Percentiles rank a stretch among this genome's conserved stretches.
Conservation (phyloP, 257 asterid genomes). For the Nicotiana benthamiana region DNA sequence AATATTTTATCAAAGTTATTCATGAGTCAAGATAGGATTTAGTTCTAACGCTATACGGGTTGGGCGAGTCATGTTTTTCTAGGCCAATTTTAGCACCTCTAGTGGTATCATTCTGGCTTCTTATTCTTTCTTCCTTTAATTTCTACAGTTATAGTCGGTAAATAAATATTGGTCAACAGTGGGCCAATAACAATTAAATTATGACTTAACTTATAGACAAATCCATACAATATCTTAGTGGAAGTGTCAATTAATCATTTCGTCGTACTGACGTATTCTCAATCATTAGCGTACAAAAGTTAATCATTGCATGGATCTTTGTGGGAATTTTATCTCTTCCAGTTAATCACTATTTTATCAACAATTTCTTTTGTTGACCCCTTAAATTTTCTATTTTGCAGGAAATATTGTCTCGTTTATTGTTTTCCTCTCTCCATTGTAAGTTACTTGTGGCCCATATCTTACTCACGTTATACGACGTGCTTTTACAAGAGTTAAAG, state of each 20-base stretch:
- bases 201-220: background rate
- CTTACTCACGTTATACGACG: background rate
- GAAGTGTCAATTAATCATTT: background rate
- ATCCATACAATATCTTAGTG: background rate
- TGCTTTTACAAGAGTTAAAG: too few relatives aligned
- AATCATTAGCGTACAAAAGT: background rate
- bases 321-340: background rate
- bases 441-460: slow-evolving; percentile 11
- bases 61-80: too few relatives aligned
- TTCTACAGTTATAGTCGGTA: background rate
- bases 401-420: slow-evolving; percentile 61
- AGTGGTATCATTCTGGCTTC: too few relatives aligned
- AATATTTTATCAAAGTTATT: too few relatives aligned
- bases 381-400: slow-evolving; percentile 11
- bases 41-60: too few relatives aligned
- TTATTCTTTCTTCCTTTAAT: too few relatives aligned
- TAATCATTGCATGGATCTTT: slow-evolving; percentile 2
- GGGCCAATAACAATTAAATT: background rate
- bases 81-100: too few relatives aligned
- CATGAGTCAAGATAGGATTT: too few relatives aligned
- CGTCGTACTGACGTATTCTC: background rate
- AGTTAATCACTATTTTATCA: too few relatives aligned
- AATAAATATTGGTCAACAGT: background rate
- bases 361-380: background rate
- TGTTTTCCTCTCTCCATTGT: slow-evolving; percentile 77